Conservation (phyloP, 129 eudicot species). For the Helichrysum umbraculigerum region DNA sequence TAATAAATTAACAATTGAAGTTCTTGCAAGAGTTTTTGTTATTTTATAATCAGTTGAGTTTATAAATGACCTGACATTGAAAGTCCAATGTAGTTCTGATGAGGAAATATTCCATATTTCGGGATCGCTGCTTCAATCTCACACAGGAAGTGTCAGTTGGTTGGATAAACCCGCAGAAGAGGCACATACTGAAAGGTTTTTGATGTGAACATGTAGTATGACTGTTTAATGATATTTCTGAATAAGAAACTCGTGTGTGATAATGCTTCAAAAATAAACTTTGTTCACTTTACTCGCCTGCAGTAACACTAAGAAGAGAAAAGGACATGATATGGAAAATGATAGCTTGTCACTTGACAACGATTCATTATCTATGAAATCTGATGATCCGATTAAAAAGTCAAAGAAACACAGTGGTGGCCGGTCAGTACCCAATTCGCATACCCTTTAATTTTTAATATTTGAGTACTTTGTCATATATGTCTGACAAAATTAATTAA, state of each 20-base stretch:
- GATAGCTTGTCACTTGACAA: slow-evolving; percentile 8
- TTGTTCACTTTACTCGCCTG: slow-evolving; percentile 6
- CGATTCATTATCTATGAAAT: slow-evolving; percentile 26
- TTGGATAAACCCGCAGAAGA: slow-evolving; percentile 49
- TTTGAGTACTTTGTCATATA: slow-evolving; percentile 6
- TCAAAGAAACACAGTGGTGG: slow-evolving; percentile 37
- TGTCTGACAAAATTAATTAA: slow-evolving; percentile 2
- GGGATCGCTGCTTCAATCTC: slow-evolving; percentile 64
- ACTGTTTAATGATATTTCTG: neutral
- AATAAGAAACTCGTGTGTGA: too few relatives aligned
- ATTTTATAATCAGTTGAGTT: neutral
- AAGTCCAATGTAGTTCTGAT: slow-evolving; percentile 56
- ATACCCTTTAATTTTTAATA: neutral
- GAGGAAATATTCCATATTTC: slow-evolving; percentile 80
- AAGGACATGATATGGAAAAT: slow-evolving; percentile 22
- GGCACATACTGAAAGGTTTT: slow-evolving; percentile 50
- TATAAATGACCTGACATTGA: slow-evolving; percentile 6
- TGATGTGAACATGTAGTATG: slow-evolving; percentile 6
- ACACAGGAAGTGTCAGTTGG: slow-evolving; percentile 72
- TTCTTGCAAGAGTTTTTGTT: too few relatives aligned
- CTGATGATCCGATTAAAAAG: slow-evolving; percentile 31
- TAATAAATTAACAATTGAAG: too few relatives aligned
- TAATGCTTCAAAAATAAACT: neutral
- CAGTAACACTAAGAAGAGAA: slow-evolving; percentile 50
- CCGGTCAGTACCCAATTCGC: neutral